Evolutionary conservation across 306 rosid genomes (phyloP).

Genomic region (Begonia peltatifolia): DNA sequence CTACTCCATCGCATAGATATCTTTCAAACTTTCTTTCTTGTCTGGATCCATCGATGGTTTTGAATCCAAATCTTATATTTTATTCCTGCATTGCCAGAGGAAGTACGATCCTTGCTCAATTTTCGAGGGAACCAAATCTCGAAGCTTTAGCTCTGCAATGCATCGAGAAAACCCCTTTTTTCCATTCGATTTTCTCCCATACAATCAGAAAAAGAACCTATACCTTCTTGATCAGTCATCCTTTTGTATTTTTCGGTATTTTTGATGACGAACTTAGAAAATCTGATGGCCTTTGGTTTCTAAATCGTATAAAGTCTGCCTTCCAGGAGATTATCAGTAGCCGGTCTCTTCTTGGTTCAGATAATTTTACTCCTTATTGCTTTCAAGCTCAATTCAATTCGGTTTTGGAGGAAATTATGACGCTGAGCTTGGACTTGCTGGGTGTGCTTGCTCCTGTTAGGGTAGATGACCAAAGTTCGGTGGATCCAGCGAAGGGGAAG

Average conservation of each 20-base stretch:
- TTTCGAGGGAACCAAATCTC: conserved; percentile 30
- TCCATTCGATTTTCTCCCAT: conserved; percentile 52
- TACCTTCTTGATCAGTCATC: conserved; percentile 34
- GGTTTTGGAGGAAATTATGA: conserved; percentile 17
- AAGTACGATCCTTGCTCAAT: conserved; percentile 44
- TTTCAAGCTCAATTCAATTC: conserved; percentile 50
- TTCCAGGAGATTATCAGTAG: conserved; percentile 19
- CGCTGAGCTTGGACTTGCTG: conserved; percentile 9
- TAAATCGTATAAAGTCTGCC: conserved; percentile 24
- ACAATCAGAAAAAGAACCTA: conserved; percentile 41
- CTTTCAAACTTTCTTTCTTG: background rate
- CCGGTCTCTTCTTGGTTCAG: conserved; percentile 9
- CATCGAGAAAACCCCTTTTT: conserved; percentile 41
- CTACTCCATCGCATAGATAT: background rate
- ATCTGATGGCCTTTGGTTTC: conserved; percentile 36
- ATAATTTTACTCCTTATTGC: conserved; percentile 21
- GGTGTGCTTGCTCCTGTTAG: conserved; percentile 1
- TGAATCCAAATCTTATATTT: conserved; percentile 46
- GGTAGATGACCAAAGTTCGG: conserved; percentile 10
- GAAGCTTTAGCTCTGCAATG: conserved; percentile 49
- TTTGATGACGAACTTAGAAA: conserved; percentile 28
- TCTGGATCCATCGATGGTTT: conserved; percentile 11
- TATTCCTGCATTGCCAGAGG: conserved; percentile 68
- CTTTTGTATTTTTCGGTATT: conserved; percentile 52
- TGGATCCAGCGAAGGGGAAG: conserved; percentile 25